Conservation (phyloP, 305 asterid genomes). For the Fraxinus platypoda region DNA sequence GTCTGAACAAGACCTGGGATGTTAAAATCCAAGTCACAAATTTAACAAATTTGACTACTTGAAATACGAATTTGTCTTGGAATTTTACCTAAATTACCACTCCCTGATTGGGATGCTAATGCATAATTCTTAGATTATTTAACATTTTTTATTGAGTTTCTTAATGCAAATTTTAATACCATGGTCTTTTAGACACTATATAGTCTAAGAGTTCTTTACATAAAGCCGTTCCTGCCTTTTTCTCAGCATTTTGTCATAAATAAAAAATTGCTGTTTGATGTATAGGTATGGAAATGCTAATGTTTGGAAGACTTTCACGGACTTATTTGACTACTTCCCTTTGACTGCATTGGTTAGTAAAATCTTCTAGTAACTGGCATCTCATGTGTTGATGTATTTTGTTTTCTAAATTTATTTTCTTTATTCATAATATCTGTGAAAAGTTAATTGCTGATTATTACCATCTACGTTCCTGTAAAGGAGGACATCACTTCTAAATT, state of each 20-base stretch:
- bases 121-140: slow-evolving; percentile 7
- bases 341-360: slow-evolving; percentile 91
- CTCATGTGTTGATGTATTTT: background rate
- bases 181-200: background rate
- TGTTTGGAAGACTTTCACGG: slow-evolving; percentile 97
- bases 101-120: background rate
- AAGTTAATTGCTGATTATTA: background rate
- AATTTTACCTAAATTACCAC: background rate
- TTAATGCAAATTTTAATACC: background rate
- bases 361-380: slow-evolving; percentile 1
- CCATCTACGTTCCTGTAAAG: background rate
- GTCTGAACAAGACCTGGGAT: background rate
- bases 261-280: slow-evolving; percentile 17
- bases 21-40: background rate
- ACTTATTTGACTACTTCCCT: slow-evolving; percentile 93
- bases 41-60: background rate
- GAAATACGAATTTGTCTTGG: background rate
- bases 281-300: slow-evolving; percentile 90
- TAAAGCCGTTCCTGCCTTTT: background rate
- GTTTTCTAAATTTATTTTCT: background rate
- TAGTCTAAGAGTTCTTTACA: background rate
- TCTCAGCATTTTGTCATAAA: slow-evolving; percentile 3
- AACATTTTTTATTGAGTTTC: slow-evolving; percentile 7
- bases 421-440: slow-evolving; percentile 5
- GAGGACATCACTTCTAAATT: background rate